These are phyloP conservation scores for Phytophthora multivora DNA, from an alignment of 352 stramenopile genomes.

Conservation along the genomic window DNA sequence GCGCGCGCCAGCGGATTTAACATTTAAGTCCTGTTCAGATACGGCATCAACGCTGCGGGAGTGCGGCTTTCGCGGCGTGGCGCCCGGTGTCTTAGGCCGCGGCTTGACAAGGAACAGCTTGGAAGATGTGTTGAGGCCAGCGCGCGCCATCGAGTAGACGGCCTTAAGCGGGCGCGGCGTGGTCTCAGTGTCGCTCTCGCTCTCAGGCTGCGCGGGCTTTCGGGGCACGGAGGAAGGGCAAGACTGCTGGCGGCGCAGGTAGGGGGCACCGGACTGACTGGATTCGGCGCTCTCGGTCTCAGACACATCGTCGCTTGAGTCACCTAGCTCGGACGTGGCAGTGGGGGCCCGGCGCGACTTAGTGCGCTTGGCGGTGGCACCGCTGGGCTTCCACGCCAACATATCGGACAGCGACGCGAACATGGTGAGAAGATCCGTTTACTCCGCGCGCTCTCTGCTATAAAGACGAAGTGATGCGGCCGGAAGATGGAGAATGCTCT, in stretches of 20 bases:
- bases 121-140: constrained; percentile 42
- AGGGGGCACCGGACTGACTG: constrained; percentile 20
- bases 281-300: constrained; percentile 67
- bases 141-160: constrained; percentile 63
- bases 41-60: constrained; percentile 48
- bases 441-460: constrained; percentile 7
- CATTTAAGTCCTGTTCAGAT: constrained; percentile 46
- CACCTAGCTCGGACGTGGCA: constrained; percentile 48
- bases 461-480: constrained; percentile 26
- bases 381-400: constrained; percentile 40
- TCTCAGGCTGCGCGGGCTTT: constrained; percentile 36
- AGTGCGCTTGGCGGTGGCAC: constrained; percentile 9
- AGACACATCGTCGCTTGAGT: constrained; percentile 46
- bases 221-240: constrained; percentile 17
- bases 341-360: constrained; percentile 40
- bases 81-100: constrained; percentile 10
- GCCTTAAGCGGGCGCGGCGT: constrained; percentile 28
- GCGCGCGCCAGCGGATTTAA: constrained; percentile 43
- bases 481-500: constrained; percentile 28
- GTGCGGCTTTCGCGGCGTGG: constrained; percentile 30
- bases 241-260: constrained; percentile 34
- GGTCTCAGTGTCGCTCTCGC: constrained; percentile 30
- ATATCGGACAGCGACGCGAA: constrained; percentile 39
- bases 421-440: constrained; percentile 13
- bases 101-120: constrained; percentile 60